Base-by-base conservation (phyloP, 768 basidiomycete genomes). In the Rubroboletus satanas region DNA sequence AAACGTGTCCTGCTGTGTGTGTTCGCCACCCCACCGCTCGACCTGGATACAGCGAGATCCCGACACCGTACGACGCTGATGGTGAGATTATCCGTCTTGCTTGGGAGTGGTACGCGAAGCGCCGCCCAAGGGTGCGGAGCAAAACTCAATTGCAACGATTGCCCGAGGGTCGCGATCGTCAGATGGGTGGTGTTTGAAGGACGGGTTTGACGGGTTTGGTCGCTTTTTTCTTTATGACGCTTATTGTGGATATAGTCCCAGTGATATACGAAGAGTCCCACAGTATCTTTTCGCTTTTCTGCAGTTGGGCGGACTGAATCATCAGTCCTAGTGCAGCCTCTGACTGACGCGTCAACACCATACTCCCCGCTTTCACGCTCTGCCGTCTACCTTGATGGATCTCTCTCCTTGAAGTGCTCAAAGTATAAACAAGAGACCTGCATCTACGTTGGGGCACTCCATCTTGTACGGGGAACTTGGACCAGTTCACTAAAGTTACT, bases 11-110 rank as follows among this genome's bases (percentile, higher is more conserved):
- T 2, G 87, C 87, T 14, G 77, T 98, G 49, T 98, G 96, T 68
- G 83, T 98, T 32, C 90, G 97, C 36, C 93, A 98, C 65, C 97
- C 97, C 8, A 97, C 95, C 0, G 97, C 96, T 0, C 84, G 93
- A n/a, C 92, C 94, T 0, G 90, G 90, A 7, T 94, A 96, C 73
- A 91, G 88, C 15, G 97, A 99, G 71, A 88, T 99, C 36, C 93
- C 96, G 7, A 91, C 90, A 5, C 97, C 97, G 3, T 98, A 89
- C 71, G 93, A 95, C 58, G 94, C 97, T 0, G 95, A 97, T 64
- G 97, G 97, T 17, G 90, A 95, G 60, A 78, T 97, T 12, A 81
- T 98, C 57, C 85, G 92, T 54, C 81, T 92, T 54, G 88, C 92
- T 4, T 99, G 97, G 97, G 96, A 96, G 73, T 98, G 92, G 91